Percentiles rank a stretch among this genome's conserved stretches.
phyloP scores from a whole-genome alignment of 805 yeast species.

The Wickerhamiella slavikovae region DNA sequence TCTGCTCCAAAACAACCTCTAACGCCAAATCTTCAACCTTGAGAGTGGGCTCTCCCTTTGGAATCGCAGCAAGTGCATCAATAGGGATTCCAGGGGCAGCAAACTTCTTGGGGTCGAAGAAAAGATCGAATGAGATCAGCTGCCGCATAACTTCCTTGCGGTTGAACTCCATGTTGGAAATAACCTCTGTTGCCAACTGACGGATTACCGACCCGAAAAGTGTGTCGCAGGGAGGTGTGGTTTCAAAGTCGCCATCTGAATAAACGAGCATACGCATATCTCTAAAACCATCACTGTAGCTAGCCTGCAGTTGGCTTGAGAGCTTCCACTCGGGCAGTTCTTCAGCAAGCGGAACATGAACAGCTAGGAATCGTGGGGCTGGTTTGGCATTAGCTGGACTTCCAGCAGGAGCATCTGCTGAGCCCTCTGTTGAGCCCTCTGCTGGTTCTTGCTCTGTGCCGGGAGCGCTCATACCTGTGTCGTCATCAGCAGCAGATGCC shows the following conservation, averaged over 20 bases:
- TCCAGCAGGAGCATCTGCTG: too few relatives aligned
- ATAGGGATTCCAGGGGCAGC: conserved; percentile 58
- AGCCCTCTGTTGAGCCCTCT: too few relatives aligned
- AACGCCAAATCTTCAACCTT: conserved; percentile 80
- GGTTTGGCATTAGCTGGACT: too few relatives aligned
- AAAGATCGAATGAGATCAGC: conserved; percentile 49
- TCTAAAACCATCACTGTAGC: too few relatives aligned
- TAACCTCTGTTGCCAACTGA: conserved; percentile 55
- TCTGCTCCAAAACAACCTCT: conserved; percentile 58
- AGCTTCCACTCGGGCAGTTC: not conserved
- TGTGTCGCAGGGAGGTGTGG: conserved; percentile 35
- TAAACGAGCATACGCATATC: conserved; percentile 5
- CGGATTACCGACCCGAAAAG: conserved; percentile 43
- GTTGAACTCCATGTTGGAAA: conserved; percentile 71
- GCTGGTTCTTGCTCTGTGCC: too few relatives aligned
- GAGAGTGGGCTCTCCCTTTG: conserved; percentile 38
- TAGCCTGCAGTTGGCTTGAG: not conserved
- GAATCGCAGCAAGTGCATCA: conserved; percentile 35
- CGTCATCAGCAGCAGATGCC: not conserved
- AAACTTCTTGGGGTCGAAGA: conserved; percentile 45
- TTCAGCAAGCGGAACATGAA: conserved; percentile 13
- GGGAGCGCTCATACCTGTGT: not conserved
- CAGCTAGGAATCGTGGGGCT: conserved; percentile 17
- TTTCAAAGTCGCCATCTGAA: conserved; percentile 26
- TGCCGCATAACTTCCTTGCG: conserved; percentile 74